A percentile compares a stretch with the other conserved stretches of the same genome.
phyloP scores from a whole-genome alignment of 305 asterid species.

The Fraxinus baroniana region DNA sequence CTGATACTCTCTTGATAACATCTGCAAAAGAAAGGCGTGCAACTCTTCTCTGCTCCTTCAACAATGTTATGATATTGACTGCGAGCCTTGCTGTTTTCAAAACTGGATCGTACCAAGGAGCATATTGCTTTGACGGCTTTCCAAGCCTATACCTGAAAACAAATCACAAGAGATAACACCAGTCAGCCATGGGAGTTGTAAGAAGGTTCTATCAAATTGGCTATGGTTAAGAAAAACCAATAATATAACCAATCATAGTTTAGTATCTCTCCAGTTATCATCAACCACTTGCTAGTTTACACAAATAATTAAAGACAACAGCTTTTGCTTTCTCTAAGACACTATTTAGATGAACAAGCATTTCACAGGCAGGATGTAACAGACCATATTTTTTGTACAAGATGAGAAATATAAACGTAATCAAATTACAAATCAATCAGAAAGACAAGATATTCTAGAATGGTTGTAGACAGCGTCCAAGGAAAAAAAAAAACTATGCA shows the following conservation, averaged over 20 bases:
- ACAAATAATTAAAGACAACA: background rate
- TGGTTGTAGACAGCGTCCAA: background rate
- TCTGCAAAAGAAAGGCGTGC: constrained; percentile 83
- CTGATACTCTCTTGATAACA: constrained; percentile 71
- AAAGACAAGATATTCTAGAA: background rate
- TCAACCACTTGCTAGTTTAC: background rate
- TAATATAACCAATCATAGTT: background rate
- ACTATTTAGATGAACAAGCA: background rate
- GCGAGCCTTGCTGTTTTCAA: constrained; percentile 80
- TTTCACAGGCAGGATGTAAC: background rate
- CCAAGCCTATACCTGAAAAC: constrained; percentile 93
- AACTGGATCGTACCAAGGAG: constrained; percentile 88
- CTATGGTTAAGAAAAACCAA: constrained; percentile 4
- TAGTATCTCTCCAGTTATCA: background rate
- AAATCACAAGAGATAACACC: constrained; percentile 18
- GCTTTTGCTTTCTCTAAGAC: constrained; percentile 1
- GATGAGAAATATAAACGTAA: background rate
- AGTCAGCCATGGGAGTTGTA: constrained; percentile 8
- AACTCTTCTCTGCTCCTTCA: constrained; percentile 75
- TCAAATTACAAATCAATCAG: background rate
- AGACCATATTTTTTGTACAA: background rate
- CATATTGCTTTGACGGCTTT: constrained; percentile 83
- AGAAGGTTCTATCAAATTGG: background rate
- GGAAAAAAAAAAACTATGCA: background rate
- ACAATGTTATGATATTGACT: constrained; percentile 66